Percentiles rank a stretch among this genome's conserved stretches.
Evolutionary conservation across 1,139 yeast species (phyloP).

Genomic region (Saccharomyces hybrid): DNA sequence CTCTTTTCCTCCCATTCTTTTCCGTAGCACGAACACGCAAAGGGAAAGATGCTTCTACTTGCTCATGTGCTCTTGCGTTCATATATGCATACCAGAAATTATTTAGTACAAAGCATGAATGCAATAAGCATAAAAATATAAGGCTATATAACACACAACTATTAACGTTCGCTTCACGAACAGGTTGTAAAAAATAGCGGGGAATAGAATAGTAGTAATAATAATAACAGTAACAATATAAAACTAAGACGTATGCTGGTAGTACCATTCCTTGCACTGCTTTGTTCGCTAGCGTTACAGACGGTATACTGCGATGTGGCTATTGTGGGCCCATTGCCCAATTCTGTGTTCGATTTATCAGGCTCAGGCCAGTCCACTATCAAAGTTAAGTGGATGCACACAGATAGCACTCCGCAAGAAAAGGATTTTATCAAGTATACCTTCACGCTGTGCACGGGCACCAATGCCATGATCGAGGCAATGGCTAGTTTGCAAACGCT

Average conservation of each 20-base stretch:
- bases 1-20: not conserved
- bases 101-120: too few relatives aligned
- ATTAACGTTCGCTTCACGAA: too few relatives aligned
- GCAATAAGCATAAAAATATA: too few relatives aligned
- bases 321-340: conserved; percentile 43
- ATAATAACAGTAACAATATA: not conserved
- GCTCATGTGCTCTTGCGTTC: too few relatives aligned
- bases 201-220: not conserved
- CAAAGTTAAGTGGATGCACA: conserved; percentile 53
- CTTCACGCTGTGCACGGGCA: conserved; percentile 65
- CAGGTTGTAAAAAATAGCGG: not conserved
- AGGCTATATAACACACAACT: too few relatives aligned
- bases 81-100: too few relatives aligned
- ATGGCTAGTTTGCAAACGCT: conserved; percentile 34
- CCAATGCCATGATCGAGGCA: conserved; percentile 42
- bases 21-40: not conserved
- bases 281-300: conserved; percentile 2
- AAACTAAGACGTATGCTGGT: not conserved
- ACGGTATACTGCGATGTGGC: conserved; percentile 40
- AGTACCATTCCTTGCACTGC: not conserved
- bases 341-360: conserved; percentile 42
- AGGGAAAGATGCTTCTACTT: too few relatives aligned
- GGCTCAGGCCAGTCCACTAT: conserved; percentile 41
- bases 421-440: conserved; percentile 41
- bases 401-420: conserved; percentile 41